phyloP scores from a whole-genome alignment of 139 green algal species.

The Trebouxia sp. region DNA sequence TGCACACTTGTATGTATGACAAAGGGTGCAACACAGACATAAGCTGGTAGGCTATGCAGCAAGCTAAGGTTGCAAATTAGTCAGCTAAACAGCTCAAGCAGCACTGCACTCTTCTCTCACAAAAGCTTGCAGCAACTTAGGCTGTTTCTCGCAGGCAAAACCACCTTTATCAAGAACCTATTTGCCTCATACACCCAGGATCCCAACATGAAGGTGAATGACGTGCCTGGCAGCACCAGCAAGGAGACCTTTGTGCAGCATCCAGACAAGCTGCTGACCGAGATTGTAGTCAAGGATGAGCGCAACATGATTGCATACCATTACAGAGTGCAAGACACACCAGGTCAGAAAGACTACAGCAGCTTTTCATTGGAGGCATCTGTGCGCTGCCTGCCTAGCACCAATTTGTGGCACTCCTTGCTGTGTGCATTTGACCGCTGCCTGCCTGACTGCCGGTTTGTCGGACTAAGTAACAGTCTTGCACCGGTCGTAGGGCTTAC shows the following conservation, averaged over 20 bases:
- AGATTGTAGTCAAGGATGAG: slow-evolving; percentile 39
- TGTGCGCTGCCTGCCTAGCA: background rate
- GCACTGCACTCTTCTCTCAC: background rate
- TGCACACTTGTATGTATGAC: too few relatives aligned
- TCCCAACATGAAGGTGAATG: slow-evolving; percentile 45
- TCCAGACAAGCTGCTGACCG: slow-evolving; percentile 39
- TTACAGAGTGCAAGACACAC: slow-evolving; percentile 41
- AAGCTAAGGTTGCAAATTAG: too few relatives aligned
- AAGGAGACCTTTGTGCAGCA: slow-evolving; percentile 31
- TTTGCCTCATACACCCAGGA: slow-evolving; percentile 54
- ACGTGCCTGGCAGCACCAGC: slow-evolving; percentile 32
- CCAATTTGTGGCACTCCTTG: background rate
- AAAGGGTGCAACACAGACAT: too few relatives aligned
- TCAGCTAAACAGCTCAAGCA: background rate
- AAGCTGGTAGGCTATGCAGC: too few relatives aligned
- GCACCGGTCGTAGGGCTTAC: too few relatives aligned
- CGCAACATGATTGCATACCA: slow-evolving; percentile 32
- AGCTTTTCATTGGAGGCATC: background rate
- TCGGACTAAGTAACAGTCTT: too few relatives aligned
- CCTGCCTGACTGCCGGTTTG: too few relatives aligned
- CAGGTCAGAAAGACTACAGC: slow-evolving; percentile 18
- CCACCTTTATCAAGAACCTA: slow-evolving; percentile 62
- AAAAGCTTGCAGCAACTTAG: background rate
- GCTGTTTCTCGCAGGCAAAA: slow-evolving; percentile 41
- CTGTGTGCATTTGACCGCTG: too few relatives aligned